Conservation (phyloP, 768 basidiomycete species). For the Calocybe gangraenosa region DNA sequence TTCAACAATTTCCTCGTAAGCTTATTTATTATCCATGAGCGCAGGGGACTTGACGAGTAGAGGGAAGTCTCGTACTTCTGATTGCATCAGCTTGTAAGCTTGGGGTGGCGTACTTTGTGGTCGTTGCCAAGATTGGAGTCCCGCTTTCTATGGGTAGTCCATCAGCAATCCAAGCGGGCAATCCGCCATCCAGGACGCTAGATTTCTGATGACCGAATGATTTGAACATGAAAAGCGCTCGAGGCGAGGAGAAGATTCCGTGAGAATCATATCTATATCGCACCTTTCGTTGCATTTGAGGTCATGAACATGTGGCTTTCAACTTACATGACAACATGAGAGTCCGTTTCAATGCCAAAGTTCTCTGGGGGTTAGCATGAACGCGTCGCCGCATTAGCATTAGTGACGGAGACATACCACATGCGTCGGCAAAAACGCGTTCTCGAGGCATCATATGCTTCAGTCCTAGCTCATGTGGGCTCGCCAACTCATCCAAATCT, state of each 20-base stretch:
- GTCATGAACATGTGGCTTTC: neutral
- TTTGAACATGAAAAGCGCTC: slow-evolving; percentile 93
- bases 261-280: slow-evolving; percentile 75
- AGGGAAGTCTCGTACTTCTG: slow-evolving; percentile 39
- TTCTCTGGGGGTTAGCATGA: slow-evolving; percentile 33
- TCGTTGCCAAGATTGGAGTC: slow-evolving; percentile 21
- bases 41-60: neutral
- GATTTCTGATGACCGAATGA: slow-evolving; percentile 85
- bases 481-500: slow-evolving; percentile 77
- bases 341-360: slow-evolving; percentile 66
- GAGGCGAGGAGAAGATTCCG: slow-evolving; percentile 89
- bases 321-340: slow-evolving; percentile 80
- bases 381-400: neutral
- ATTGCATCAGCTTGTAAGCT: slow-evolving; percentile 45
- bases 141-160: slow-evolving; percentile 50
- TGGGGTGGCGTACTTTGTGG: slow-evolving; percentile 48
- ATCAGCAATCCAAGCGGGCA: slow-evolving; percentile 76
- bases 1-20: slow-evolving; percentile 74
- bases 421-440: slow-evolving; percentile 70
- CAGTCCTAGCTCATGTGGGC: slow-evolving; percentile 70
- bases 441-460: slow-evolving; percentile 91
- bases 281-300: slow-evolving; percentile 4
- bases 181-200: slow-evolving; percentile 89
- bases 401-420: slow-evolving; percentile 49
- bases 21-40: slow-evolving; percentile 34